Conservation (phyloP, 805 yeast species). For the Teunomyces stri region DNA sequence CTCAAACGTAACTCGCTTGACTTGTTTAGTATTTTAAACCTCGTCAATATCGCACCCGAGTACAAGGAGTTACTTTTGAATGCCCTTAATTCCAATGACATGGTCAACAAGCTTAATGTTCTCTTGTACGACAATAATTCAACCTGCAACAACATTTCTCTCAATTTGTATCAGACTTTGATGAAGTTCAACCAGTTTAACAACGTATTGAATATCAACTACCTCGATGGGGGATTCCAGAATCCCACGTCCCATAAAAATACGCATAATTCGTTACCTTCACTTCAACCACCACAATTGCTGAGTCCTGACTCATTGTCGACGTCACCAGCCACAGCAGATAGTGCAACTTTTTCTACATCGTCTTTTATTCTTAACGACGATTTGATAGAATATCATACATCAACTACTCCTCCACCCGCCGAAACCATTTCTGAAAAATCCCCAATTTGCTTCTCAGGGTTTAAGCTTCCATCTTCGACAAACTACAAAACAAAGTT, state of each 20-base stretch:
- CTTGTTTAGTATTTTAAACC: conserved; percentile 30
- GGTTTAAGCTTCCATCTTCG: conserved; percentile 42
- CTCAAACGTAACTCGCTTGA: conserved; percentile 37
- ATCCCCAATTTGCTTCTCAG: conserved; percentile 24
- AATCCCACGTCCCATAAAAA: not conserved
- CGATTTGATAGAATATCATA: conserved; percentile 8
- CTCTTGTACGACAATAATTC: conserved; percentile 37
- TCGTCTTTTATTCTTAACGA: conserved; percentile 8
- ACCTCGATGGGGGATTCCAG: conserved; percentile 29
- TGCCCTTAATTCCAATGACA: not conserved
- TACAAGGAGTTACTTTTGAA: conserved; percentile 17
- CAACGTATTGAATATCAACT: conserved; percentile 18
- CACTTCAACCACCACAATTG: not conserved
- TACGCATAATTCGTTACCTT: not conserved
- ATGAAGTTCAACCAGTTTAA: conserved; percentile 24
- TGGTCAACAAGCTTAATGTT: conserved; percentile 15
- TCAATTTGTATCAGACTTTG: conserved; percentile 34
- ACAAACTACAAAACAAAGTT: conserved; percentile 35
- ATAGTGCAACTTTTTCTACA: conserved; percentile 5
- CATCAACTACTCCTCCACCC: conserved; percentile 5
- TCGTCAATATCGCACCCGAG: conserved; percentile 24
- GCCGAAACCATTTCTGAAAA: not conserved
- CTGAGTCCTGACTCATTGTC: conserved; percentile 4
- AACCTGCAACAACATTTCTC: conserved; percentile 15
- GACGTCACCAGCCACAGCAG: conserved; percentile 4